Base-by-base conservation (phyloP, 352 stramenopile species). In the Globisporangium polare region DNA sequence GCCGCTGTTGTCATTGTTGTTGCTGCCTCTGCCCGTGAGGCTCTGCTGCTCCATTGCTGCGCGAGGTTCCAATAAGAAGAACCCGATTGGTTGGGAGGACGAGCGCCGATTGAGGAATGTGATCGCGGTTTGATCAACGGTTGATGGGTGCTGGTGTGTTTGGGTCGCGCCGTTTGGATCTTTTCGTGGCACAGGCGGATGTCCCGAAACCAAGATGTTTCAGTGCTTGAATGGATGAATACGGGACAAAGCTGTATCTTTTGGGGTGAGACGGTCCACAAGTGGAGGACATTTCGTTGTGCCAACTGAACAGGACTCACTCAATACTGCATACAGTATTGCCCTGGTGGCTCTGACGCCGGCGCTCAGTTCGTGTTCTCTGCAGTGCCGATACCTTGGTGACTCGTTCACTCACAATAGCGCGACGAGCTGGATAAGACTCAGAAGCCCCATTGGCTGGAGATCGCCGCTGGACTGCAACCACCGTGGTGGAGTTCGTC, bases 401-500 rank as follows among this genome's bases (percentile, higher is more conserved):
- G n/a, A n/a, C n/a, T n/a, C n/a, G n/a, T n/a, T n/a, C n/a, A n/a
- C n/a, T n/a, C n/a, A n/a, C n/a, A n/a, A n/a, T n/a, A n/a, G n/a
- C n/a, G n/a, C n/a, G n/a, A n/a, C n/a, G n/a, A n/a, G n/a, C n/a
- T n/a, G n/a, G n/a, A n/a, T n/a, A 41, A 22, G 9, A 47, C 3
- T 8, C 9, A 13, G 18, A 2, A 1, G 20, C n/a, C 33, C 29
- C n/a, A 58, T 13, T 41, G n/a, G n/a, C n/a, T n/a, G n/a, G n/a
- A n/a, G n/a, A n/a, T n/a, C n/a, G n/a, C n/a, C n/a, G n/a, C n/a
- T n/a, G n/a, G n/a, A n/a, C n/a, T n/a, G n/a, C n/a, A n/a, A n/a
- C n/a, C n/a, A n/a, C 8, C 12, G 4, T 1, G n/a, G 87, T 89
- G 80, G 69, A 88, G 61, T 72, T 85, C 43, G 67, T 88, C 17